Base-by-base conservation (phyloP, 352 stramenopile genomes). In the Aphanomyces cochlioides region DNA sequence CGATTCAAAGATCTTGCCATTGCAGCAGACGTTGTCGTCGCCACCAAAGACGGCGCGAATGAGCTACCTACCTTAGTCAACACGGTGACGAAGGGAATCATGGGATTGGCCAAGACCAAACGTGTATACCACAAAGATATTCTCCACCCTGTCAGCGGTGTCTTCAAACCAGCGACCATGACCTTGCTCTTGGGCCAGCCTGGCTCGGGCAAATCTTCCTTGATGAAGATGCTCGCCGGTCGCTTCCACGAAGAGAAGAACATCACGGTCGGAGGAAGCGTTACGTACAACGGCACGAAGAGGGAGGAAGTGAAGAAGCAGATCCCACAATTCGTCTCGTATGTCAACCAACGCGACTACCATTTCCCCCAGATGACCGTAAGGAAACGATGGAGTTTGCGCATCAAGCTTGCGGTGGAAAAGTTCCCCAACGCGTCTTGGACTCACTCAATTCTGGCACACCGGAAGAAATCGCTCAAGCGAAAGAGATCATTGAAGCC, bases 301-400 rank as follows among this genome's bases (percentile, higher is more conserved):
- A 66, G 66, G 17, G 36, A 72, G 10, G 67, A 84, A 8, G 39
- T 87, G 0, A 69, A 66, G 39, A 5, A 64, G 12, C 74, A 76
- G 38, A 73, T 86, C 5, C 75, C 79, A 34, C 77, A 86, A 39
- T 81, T 79, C 37, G 76, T 83, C 34, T 57, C 80, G 5, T 84
- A 82, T 61, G 75, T 87, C 3, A 68, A 68, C 0, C 80, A 87
- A 67, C 75, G 83, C 60, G 93, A 98, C 76, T 73, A 69, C 3
- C 93, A 98, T 80, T 73, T 86, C 28, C 74, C 92, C 1, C 76
- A 83, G 10, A 76, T 98, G 56, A 98, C 91, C 2, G 95, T 98
- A 78, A 90, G 59, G 93, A 98, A 74, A 98, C 95, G 28, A 83
- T 98, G 45, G 78, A 88, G 36, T 98, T 98, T 77, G 87, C 93